phyloP scores from a whole-genome alignment of 2,329 filamentous ascomycete species.

The Knufia fluminis region DNA sequence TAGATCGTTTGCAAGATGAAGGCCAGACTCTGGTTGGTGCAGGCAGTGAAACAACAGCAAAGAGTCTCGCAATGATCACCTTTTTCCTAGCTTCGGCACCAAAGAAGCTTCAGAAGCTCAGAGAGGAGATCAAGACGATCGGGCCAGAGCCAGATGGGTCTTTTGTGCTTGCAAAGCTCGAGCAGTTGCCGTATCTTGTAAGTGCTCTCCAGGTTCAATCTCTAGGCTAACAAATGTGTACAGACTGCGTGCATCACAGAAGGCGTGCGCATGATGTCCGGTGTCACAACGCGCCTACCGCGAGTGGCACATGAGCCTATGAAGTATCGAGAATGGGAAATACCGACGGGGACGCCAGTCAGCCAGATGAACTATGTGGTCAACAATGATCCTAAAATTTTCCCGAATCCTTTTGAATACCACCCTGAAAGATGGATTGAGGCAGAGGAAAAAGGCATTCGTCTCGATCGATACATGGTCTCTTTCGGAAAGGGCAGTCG shows the following conservation, averaged over 20 bases:
- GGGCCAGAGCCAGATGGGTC: slow-evolving; percentile 1
- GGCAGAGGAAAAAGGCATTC: slow-evolving; percentile 3
- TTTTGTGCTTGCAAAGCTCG: slow-evolving; percentile 19
- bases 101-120: slow-evolving; percentile 9
- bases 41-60: slow-evolving; percentile 28
- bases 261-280: slow-evolving; percentile 23
- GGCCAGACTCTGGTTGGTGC: slow-evolving; percentile 26
- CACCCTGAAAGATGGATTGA: slow-evolving; percentile 18
- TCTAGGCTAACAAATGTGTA: too few relatives aligned
- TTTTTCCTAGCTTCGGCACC: slow-evolving; percentile 25
- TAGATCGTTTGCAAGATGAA: slow-evolving; percentile 26
- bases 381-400: slow-evolving; percentile 18
- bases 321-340: slow-evolving; percentile 25
- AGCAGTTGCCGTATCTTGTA: slow-evolving; percentile 25
- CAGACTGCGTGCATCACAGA: slow-evolving; percentile 26
- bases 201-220: not conserved
- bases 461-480: slow-evolving; percentile 6
- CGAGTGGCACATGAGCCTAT: slow-evolving; percentile 20
- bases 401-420: slow-evolving; percentile 10
- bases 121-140: slow-evolving; percentile 10
- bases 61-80: slow-evolving; percentile 23
- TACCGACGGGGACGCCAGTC: slow-evolving; percentile 25
- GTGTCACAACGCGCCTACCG: slow-evolving; percentile 17
- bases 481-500: slow-evolving; percentile 6
- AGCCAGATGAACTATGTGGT: slow-evolving; percentile 17